Conservation (phyloP, 2,329 filamentous ascomycete species). For the Cladophialophora psammophila region DNA sequence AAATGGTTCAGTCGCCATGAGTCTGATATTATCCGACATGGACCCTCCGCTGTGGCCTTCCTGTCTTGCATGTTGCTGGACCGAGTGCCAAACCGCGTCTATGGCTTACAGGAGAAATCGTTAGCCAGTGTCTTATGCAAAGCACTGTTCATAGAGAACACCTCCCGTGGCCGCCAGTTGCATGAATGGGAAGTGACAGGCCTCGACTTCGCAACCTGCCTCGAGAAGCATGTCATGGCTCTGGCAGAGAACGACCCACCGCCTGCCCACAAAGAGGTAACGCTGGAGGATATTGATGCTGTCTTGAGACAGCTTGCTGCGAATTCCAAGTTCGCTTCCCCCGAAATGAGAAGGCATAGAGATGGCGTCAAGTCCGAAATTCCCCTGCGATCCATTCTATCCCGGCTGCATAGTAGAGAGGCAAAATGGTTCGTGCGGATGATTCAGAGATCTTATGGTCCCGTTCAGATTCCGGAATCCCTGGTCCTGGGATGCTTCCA, state of each 20-base stretch:
- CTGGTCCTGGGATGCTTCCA: constrained; percentile 69
- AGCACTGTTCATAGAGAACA: constrained; percentile 67
- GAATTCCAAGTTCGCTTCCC: constrained; percentile 73
- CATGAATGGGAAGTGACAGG: constrained; percentile 68
- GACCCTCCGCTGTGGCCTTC: constrained; percentile 68
- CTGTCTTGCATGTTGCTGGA: constrained; percentile 80
- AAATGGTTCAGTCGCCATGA: constrained; percentile 75
- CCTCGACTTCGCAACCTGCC: constrained; percentile 74
- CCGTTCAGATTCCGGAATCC: constrained; percentile 66
- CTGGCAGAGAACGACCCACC: constrained; percentile 59
- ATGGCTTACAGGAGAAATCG: constrained; percentile 67
- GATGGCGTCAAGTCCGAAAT: constrained; percentile 52
- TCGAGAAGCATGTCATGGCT: constrained; percentile 67
- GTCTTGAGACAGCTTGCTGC: constrained; percentile 72
- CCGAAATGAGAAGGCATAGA: constrained; percentile 59
- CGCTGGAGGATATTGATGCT: constrained; percentile 75
- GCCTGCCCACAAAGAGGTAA: constrained; percentile 57
- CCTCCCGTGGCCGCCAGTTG: constrained; percentile 67
- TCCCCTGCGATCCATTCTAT: constrained; percentile 65
- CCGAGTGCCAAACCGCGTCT: constrained; percentile 78
- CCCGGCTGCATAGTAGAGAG: constrained; percentile 68
- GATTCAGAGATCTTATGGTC: constrained; percentile 77
- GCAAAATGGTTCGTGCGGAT: constrained; percentile 88
- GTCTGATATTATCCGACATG: constrained; percentile 62
- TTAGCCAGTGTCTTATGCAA: constrained; percentile 73